These are phyloP conservation scores for Schizothecium vesticola DNA, from an alignment of 495 filamentous ascomycete genomes.

Conservation along the genomic window DNA sequence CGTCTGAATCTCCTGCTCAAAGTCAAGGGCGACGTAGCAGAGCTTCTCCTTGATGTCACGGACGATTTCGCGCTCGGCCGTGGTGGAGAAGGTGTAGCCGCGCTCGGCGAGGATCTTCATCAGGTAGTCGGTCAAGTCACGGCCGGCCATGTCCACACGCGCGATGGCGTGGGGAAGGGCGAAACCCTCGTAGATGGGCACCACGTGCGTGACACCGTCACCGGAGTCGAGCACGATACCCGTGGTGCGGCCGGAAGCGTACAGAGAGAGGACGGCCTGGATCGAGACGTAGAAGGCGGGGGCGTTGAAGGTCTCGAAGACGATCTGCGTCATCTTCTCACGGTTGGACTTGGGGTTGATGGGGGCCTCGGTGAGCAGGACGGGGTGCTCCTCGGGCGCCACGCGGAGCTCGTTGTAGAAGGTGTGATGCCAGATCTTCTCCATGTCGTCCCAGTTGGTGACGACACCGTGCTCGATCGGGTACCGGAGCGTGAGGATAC, in stretches of 20 bases:
- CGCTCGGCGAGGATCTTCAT: conserved; percentile 99
- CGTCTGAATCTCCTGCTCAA: conserved; percentile 99
- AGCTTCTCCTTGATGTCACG: conserved; percentile 99
- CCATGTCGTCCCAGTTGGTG: conserved; percentile 99
- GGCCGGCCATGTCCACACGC: conserved; percentile 99
- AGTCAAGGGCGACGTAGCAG: conserved; percentile 98
- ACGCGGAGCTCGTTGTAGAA: conserved; percentile 99
- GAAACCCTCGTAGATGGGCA: conserved; percentile 99
- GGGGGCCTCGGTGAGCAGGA: conserved; percentile 96
- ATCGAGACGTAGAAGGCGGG: conserved; percentile 99
- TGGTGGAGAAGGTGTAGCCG: conserved; percentile 99
- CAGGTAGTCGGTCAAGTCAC: conserved; percentile 99
- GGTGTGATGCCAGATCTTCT: conserved; percentile 99
- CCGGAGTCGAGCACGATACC: conserved; percentile 99
- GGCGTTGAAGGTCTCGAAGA: conserved; percentile 99
- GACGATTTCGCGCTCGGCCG: conserved; percentile 99
- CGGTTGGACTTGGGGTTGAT: conserved; percentile 99
- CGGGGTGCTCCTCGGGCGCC: conserved; percentile 98
- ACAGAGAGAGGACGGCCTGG: conserved; percentile 97
- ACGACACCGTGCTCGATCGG: conserved; percentile 99
- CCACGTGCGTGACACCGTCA: conserved; percentile 99
- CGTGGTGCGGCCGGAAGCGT: conserved; percentile 99
- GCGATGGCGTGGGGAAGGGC: conserved; percentile 98
- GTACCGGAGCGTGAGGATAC: conserved; percentile 98
- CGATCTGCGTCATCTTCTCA: conserved; percentile 99